Evolutionary conservation across 768 basidiomycete genomes (phyloP).

Genomic region (Mycena crocata): DNA sequence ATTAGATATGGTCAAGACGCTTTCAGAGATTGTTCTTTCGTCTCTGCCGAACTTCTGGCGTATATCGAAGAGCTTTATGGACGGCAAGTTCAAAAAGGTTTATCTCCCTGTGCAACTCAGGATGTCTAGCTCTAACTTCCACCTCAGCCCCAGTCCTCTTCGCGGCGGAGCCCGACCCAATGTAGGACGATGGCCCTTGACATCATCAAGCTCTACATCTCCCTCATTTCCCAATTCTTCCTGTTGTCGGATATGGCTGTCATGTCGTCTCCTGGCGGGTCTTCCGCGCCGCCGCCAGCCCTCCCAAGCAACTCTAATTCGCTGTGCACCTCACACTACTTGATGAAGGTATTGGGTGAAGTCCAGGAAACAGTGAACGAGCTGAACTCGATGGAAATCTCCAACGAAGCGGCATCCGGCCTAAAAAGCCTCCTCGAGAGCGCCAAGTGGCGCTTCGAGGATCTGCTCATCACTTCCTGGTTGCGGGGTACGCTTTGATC

Average conservation of each 20-base stretch:
- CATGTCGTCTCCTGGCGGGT: conserved; percentile 60
- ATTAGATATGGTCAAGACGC: conserved; percentile 80
- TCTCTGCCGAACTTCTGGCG: conserved; percentile 94
- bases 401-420: conserved; percentile 74
- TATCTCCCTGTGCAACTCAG: conserved; percentile 9
- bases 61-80: conserved; percentile 90
- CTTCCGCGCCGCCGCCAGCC: conserved; percentile 53
- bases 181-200: conserved; percentile 90
- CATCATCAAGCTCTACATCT: conserved; percentile 87
- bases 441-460: conserved; percentile 88
- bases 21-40: conserved; percentile 89
- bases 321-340: conserved; percentile 83
- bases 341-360: conserved; percentile 84
- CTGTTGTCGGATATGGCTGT: conserved; percentile 82
- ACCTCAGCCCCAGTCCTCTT: conserved; percentile 43
- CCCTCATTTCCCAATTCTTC: conserved; percentile 89
- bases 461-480: conserved; percentile 85
- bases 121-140: neutral
- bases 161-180: conserved; percentile 83
- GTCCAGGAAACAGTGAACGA: conserved; percentile 90
- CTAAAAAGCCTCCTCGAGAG: conserved; percentile 84
- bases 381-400: conserved; percentile 81
- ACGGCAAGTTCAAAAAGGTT: conserved; percentile 93
- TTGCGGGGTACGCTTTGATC: conserved; percentile 71
- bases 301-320: conserved; percentile 85